These are phyloP conservation scores for Phytophthora colocasiae DNA, from an alignment of 352 stramenopile genomes.

Conservation along the genomic window DNA sequence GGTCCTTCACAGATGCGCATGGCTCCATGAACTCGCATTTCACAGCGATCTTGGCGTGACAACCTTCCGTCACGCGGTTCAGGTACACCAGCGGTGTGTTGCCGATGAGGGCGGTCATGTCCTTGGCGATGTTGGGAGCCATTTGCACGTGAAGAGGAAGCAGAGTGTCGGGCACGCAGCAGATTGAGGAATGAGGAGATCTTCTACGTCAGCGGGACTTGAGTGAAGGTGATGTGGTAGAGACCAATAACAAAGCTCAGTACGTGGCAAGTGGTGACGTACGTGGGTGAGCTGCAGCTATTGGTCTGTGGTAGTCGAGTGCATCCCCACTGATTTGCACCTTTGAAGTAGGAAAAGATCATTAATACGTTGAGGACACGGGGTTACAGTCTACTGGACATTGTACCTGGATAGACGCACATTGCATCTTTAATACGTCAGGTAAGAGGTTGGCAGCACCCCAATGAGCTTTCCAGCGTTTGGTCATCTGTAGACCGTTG, in stretches of 20 bases:
- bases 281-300: too few species aligned
- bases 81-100: slow-evolving; percentile 96
- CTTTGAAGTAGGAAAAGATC: slow-evolving; percentile 1
- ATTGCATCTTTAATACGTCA: slow-evolving; percentile 50
- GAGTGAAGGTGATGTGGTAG: background rate
- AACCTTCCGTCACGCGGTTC: slow-evolving; percentile 81
- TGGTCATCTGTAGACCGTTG: slow-evolving; percentile 51
- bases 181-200: slow-evolving; percentile 30
- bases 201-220: background rate
- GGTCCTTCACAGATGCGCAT: slow-evolving; percentile 88
- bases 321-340: background rate
- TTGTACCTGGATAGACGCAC: background rate
- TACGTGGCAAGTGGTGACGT: background rate
- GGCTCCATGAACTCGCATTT: slow-evolving; percentile 93
- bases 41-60: slow-evolving; percentile 86
- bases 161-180: slow-evolving; percentile 7
- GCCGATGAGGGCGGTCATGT: slow-evolving; percentile 95
- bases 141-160: slow-evolving; percentile 10
- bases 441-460: slow-evolving; percentile 76
- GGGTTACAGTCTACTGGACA: too few species aligned
- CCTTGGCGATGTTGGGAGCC: slow-evolving; percentile 87
- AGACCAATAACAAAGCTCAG: background rate
- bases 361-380: background rate
- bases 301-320: background rate
- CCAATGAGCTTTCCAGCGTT: slow-evolving; percentile 75